Base-by-base conservation (phyloP, 306 rosid genomes). In the Cucurbita ficifolia region DNA sequence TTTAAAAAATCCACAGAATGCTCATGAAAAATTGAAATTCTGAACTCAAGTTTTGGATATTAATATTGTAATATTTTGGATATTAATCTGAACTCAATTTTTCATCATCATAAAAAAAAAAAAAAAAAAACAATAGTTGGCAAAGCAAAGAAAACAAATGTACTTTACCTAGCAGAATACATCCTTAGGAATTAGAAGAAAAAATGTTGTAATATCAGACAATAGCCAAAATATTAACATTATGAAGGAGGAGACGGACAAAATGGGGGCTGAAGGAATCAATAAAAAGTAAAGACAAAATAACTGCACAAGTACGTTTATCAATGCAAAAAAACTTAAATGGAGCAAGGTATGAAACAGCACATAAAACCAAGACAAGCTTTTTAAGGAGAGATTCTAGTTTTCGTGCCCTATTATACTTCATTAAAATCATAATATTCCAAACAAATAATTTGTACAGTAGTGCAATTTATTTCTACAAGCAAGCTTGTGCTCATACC, bases 401-500 rank as follows among this genome's bases (percentile, higher is more conserved):
- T 5, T 59, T 55, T 59, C 29, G 35, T 17, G 55, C 52, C 45
- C n/a, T 70, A 70, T 35, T 16, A n/a, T 72, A n/a, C 48, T 52
- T 18, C 2, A 24, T 73, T 42, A 14, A 42, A 21, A 16, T 19
- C 74, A 70, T 33, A 14, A 49, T 50, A 49, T 50, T 69, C 3
- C 14, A 7, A 48, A 48, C 19, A 24, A 33, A 35, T 70, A 29
- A 70, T 50, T 17, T 48, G 59, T 48, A 29, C 74, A 33, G 45
- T 29, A 14, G 29, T 0, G 4, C 3, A 45, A 59, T 33, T 57
- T 24, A 58, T 33, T 74, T 59, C 24, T 53, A 63, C 51, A 76
- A 71, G 74, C 50, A 54, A 21, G 73, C 70, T 51, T 33, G 29
- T 63, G 35, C 48, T 81, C 86, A 61, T 87, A 89, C 97, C 77